phyloP scores from a whole-genome alignment of 2,329 filamentous ascomycete species.

The Decorospora gaudefroyi region DNA sequence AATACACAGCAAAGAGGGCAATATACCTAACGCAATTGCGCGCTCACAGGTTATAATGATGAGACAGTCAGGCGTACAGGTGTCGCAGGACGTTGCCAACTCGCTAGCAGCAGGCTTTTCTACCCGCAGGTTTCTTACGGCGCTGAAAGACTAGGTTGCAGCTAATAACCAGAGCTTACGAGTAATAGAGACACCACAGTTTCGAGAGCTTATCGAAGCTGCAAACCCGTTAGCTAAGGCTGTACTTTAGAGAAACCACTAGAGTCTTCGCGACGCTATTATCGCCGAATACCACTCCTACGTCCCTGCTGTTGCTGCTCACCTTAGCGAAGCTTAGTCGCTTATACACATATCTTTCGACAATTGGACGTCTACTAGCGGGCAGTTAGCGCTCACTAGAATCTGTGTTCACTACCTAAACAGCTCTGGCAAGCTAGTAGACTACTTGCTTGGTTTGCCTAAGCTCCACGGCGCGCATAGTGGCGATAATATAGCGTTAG shows the following conservation, averaged over 20 bases:
- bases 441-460: slow-evolving; percentile 8
- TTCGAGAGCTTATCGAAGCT: slow-evolving; percentile 6
- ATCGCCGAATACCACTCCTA: slow-evolving; percentile 13
- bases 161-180: slow-evolving; percentile 5
- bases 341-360: slow-evolving; percentile 10
- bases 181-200: slow-evolving; percentile 4
- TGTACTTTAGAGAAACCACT: slow-evolving; percentile 13
- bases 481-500: slow-evolving; percentile 6
- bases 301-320: slow-evolving; percentile 5
- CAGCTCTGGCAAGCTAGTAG: slow-evolving; percentile 3
- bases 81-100: slow-evolving; percentile 7
- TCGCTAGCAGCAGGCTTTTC: slow-evolving; percentile 7
- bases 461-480: slow-evolving; percentile 7
- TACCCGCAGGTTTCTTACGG: not conserved
- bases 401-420: slow-evolving; percentile 12
- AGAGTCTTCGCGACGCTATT: slow-evolving; percentile 15
- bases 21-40: slow-evolving; percentile 3
- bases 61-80: slow-evolving; percentile 1
- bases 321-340: slow-evolving; percentile 7
- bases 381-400: slow-evolving; percentile 6
- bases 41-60: slow-evolving; percentile 5
- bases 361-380: slow-evolving; percentile 1
- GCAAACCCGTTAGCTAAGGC: slow-evolving; percentile 7
- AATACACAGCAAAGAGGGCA: slow-evolving; percentile 2
- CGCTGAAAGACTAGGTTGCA: slow-evolving; percentile 4